Percentiles rank a stretch among this genome's conserved stretches.
phyloP scores from a whole-genome alignment of 257 asterid genomes.

The Salvia rosmarinus region DNA sequence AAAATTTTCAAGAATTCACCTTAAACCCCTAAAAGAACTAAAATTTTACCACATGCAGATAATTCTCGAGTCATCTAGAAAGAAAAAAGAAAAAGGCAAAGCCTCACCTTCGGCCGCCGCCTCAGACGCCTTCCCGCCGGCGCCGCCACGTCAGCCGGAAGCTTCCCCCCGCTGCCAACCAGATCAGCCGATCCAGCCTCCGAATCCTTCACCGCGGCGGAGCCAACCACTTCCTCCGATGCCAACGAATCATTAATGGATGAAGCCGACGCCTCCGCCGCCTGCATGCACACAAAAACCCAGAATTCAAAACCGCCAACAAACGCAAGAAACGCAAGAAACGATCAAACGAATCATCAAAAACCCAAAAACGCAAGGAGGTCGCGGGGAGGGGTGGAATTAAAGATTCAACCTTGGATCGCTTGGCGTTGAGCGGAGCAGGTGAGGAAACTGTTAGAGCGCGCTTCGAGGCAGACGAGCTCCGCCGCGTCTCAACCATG shows the following conservation, averaged over 20 bases:
- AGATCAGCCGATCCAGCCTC: slow-evolving; percentile 77
- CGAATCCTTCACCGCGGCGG: slow-evolving; percentile 50
- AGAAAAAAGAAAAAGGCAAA: slow-evolving; percentile 4
- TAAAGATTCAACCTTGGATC: slow-evolving; percentile 73
- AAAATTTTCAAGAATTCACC: background rate
- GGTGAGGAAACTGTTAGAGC: slow-evolving; percentile 60
- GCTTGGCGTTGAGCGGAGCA: slow-evolving; percentile 64
- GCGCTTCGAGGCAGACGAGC: slow-evolving; percentile 83
- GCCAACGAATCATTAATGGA: slow-evolving; percentile 56
- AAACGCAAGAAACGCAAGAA: background rate
- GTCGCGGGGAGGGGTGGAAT: too few species aligned
- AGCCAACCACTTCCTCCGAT: slow-evolving; percentile 44
- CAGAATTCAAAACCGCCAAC: slow-evolving; percentile 30
- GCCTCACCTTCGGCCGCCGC: slow-evolving; percentile 53
- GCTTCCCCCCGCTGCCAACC: slow-evolving; percentile 46
- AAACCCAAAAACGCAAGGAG: background rate
- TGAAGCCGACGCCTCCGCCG: slow-evolving; percentile 69
- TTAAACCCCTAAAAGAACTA: slow-evolving; percentile 20
- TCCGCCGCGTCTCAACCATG: slow-evolving; percentile 90
- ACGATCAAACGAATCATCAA: background rate
- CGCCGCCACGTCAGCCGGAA: slow-evolving; percentile 46
- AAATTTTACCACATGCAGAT: slow-evolving; percentile 31
- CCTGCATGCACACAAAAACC: slow-evolving; percentile 57
- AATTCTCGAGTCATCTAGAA: slow-evolving; percentile 26
- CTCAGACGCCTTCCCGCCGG: slow-evolving; percentile 40